Percentiles rank a stretch among this genome's conserved stretches.
Conservation (phyloP, 495 filamentous ascomycete species). For the Penicillium cataractarum region DNA sequence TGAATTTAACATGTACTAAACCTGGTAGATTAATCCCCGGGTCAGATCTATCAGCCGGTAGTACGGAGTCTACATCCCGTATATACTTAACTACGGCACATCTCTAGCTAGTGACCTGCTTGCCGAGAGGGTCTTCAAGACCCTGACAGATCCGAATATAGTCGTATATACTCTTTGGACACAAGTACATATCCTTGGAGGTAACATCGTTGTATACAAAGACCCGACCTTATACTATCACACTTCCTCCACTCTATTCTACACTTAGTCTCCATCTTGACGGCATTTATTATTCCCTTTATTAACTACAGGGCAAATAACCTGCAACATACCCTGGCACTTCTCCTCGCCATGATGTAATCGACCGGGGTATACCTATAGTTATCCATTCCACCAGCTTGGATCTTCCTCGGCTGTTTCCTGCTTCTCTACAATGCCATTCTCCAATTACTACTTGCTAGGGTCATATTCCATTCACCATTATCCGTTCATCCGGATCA, state of each 20-base stretch:
- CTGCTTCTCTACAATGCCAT: not conserved
- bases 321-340: not conserved
- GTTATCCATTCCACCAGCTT: not conserved
- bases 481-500: not conserved
- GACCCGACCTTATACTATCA: too few relatives aligned
- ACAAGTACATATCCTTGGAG: not conserved
- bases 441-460: not conserved
- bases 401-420: conserved; percentile 2
- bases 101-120: not conserved
- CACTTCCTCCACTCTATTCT: too few relatives aligned
- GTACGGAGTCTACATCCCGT: too few relatives aligned
- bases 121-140: too few relatives aligned
- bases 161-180: not conserved
- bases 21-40: not conserved
- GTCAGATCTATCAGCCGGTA: not conserved
- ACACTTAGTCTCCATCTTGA: not conserved
- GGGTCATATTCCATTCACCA: not conserved
- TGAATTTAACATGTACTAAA: not conserved
- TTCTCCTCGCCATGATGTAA: conserved; percentile 6
- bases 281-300: not conserved
- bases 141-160: not conserved
- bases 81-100: too few relatives aligned
- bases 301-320: not conserved
- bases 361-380: conserved; percentile 11
- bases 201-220: too few relatives aligned